Evolutionary conservation across 768 basidiomycete genomes (phyloP).

Genomic region (Tephrocybe sp.): DNA sequence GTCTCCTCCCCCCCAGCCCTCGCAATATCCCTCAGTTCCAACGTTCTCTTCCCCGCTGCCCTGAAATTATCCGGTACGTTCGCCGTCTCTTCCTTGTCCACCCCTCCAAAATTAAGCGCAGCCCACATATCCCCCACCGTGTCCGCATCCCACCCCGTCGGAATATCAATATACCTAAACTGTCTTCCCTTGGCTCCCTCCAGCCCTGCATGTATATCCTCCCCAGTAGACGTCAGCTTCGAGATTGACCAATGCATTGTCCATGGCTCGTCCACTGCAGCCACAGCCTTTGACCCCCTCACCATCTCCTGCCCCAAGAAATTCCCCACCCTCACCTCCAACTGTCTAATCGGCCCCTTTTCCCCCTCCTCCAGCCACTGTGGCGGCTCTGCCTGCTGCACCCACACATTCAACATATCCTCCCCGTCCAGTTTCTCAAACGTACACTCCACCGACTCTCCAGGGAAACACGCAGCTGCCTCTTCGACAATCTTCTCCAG

Average conservation of each 20-base stretch:
- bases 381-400: constrained; percentile 54
- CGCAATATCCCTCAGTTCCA: constrained; percentile 46
- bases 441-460: constrained; percentile 59
- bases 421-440: constrained; percentile 54
- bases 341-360: constrained; percentile 54
- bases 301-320: constrained; percentile 38
- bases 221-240: constrained; percentile 31
- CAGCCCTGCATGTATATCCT: constrained; percentile 36
- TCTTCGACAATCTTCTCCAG: constrained; percentile 69
- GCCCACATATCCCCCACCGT: constrained; percentile 48
- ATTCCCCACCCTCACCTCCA: constrained; percentile 48
- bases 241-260: constrained; percentile 57
- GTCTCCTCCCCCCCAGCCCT: constrained; percentile 43
- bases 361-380: constrained; percentile 25
- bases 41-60: constrained; percentile 31
- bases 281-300: constrained; percentile 37
- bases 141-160: constrained; percentile 43
- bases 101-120: constrained; percentile 41
- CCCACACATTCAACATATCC: constrained; percentile 58
- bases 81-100: constrained; percentile 15
- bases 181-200: constrained; percentile 39
- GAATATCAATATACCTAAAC: constrained; percentile 46
- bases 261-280: constrained; percentile 36
- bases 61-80: constrained; percentile 37
- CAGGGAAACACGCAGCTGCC: constrained; percentile 59